Base-by-base conservation (phyloP, 768 basidiomycete species). In the Arthromyces matolae region DNA sequence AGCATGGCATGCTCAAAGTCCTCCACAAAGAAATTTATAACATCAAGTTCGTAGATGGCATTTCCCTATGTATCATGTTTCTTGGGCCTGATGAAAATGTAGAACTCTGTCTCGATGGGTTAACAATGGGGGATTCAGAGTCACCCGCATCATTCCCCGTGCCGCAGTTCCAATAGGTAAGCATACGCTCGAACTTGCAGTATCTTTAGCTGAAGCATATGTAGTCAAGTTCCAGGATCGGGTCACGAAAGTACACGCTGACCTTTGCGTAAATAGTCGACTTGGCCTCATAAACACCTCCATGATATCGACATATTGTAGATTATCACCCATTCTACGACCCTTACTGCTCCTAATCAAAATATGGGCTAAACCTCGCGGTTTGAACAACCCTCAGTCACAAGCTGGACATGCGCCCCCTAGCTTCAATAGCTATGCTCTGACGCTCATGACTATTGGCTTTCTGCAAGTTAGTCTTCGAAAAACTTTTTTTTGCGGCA, bases 211-310 rank as follows among this genome's bases (percentile, higher is more conserved):
- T 50, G 13, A 50, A 10, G 4, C 16, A 32, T 14, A 39, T 48
- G 7, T 18, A 83, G 82, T 83, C 24, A 79, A 76, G 54, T 77
- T 78, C 51, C 55, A 38, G n/a, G 77, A 82, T 51, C 67, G 62
- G 1, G n/a, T 8, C 2, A 74, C 72, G 0, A 59, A 61, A 13
- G 49, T 80, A 18, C 46, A 69, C 1, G 73, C 78, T 49, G 83
- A 84, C 51, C 63, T 86, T 53, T 83, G 82, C 56, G 68, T 82
- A 47, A 87, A 88, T 57, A 75, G 81, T 23, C 78, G 75, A 5
- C 68, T 85, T 1, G 84, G 84, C 1, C 45, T 73, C 3, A 49
- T 67, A 28, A 82, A 79, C 51, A 79, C 82, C 0, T 49, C 63
- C 4, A 62, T 87, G 43, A 63, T 86, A 47, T 65, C 63, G 35